Percentiles rank a stretch among this genome's conserved stretches.
phyloP scores from a whole-genome alignment of 192 early-diverging fungal species.

The Rhizoclosmatium globosum region DNA sequence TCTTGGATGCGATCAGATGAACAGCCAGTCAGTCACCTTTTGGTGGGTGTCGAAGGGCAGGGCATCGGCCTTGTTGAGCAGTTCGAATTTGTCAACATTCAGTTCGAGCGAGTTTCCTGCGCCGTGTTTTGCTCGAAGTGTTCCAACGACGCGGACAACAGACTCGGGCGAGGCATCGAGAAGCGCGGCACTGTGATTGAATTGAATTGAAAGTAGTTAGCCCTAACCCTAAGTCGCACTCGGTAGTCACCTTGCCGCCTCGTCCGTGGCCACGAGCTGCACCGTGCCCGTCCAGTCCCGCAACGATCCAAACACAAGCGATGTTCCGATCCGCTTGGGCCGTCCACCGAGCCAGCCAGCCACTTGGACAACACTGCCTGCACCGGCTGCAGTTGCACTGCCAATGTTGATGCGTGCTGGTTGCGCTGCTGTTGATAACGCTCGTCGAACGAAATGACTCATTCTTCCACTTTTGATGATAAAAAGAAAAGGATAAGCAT shows the following conservation, averaged over 20 bases:
- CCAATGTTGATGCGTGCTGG: too few species aligned
- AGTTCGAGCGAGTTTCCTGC: constrained; percentile 28
- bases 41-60: constrained; percentile 71
- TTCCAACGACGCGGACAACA: constrained; percentile 74
- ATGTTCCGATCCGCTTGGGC: constrained; percentile 68
- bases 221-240: too few species aligned
- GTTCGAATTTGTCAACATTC: not conserved
- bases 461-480: too few species aligned
- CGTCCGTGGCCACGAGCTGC: constrained; percentile 69
- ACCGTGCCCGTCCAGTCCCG: constrained; percentile 79
- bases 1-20: too few species aligned
- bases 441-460: too few species aligned
- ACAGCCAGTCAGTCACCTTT: too few species aligned
- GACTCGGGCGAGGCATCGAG: constrained; percentile 72
- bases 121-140: constrained; percentile 64
- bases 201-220: too few species aligned
- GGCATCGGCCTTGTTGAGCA: constrained; percentile 70
- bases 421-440: too few species aligned
- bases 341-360: constrained; percentile 28
- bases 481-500: too few species aligned
- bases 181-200: constrained; percentile 52
- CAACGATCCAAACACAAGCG: constrained; percentile 79
- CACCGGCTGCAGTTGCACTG: too few species aligned
- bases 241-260: constrained; percentile 10
- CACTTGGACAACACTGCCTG: too few species aligned